Conservation (phyloP, 345 rosid genomes). For the Citropsis articulata region DNA sequence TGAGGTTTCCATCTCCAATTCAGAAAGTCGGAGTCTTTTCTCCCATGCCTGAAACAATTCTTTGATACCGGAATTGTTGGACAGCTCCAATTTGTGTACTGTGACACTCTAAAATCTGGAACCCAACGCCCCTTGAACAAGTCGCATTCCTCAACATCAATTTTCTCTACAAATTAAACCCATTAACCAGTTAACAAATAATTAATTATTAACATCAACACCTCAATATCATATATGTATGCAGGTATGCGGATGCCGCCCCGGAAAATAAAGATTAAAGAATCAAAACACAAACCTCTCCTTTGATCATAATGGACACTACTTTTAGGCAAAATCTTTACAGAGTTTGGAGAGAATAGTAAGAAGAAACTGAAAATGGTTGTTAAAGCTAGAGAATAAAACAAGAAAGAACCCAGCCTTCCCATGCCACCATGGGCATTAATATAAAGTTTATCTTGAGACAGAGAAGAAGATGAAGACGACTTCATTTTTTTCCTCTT, state of each 20-base stretch:
- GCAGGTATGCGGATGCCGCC: no score
- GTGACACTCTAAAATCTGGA: constrained; percentile 47
- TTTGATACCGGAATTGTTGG: constrained; percentile 69
- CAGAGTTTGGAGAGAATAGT: constrained; percentile 54
- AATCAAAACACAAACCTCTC: no score
- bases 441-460: constrained; percentile 12
- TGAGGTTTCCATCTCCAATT: constrained; percentile 94
- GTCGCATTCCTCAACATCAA: constrained; percentile 46
- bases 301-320: constrained; percentile 23
- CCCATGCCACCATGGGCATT: constrained; percentile 1
- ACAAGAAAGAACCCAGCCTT: constrained; percentile 39
- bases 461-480: constrained; percentile 22
- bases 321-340: constrained; percentile 15
- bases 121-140: constrained; percentile 70
- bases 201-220: no score
- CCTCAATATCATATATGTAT: no score
- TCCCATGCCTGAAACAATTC: constrained; percentile 75
- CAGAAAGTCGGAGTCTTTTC: constrained; percentile 62
- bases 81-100: constrained; percentile 70
- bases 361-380: constrained; percentile 50
- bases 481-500: constrained; percentile 11
- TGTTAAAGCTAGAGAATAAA: constrained; percentile 44
- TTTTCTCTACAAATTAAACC: constrained; percentile 1
- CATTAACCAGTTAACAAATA: no score
- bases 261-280: no score